Percentiles rank a stretch among this genome's conserved stretches.
Conservation (phyloP, 208 protist genomes). For the Acanthamoeba healyi region DNA sequence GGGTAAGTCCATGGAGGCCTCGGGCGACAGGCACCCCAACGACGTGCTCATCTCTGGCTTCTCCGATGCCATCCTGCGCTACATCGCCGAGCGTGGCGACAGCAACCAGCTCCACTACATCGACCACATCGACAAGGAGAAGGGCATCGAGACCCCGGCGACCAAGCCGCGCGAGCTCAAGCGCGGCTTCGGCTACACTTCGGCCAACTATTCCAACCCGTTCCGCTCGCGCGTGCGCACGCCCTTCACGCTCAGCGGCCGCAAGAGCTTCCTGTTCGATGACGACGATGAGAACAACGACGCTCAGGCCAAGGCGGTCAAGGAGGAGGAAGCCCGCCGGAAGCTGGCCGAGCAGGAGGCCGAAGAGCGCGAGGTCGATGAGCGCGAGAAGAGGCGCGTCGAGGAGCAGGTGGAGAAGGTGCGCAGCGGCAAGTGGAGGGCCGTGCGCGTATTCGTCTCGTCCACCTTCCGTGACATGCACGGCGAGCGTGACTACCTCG, state of each 20-base stretch:
- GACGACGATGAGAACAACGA: slow-evolving; percentile 60
- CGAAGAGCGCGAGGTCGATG: slow-evolving; percentile 55
- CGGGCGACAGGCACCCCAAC: slow-evolving; percentile 89
- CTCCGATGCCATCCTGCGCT: slow-evolving; percentile 93
- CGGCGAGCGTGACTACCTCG: slow-evolving; percentile 95
- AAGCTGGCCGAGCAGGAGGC: slow-evolving; percentile 44
- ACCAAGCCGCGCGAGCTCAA: neutral
- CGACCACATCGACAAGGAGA: slow-evolving; percentile 71
- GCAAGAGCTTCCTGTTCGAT: slow-evolving; percentile 40
- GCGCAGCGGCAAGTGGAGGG: slow-evolving; percentile 78
- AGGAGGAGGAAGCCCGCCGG: neutral
- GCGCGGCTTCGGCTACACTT: neutral
- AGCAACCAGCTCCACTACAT: slow-evolving; percentile 77
- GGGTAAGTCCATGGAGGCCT: neutral
- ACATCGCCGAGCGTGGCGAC: slow-evolving; percentile 92
- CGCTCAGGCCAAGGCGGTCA: neutral
- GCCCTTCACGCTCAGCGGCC: neutral
- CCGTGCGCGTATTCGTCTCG: slow-evolving; percentile 95
- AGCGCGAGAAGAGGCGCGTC: slow-evolving; percentile 29
- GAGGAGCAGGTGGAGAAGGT: slow-evolving; percentile 72
- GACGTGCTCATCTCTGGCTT: slow-evolving; percentile 95
- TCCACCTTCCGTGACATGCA: slow-evolving; percentile 98
- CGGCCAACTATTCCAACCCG: slow-evolving; percentile 50
- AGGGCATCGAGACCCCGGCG: slow-evolving; percentile 21
- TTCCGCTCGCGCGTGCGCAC: slow-evolving; percentile 52